Percentiles rank a stretch among this genome's conserved stretches.
Evolutionary conservation across 768 basidiomycete genomes (phyloP).

Genomic region (Mycena pura): DNA sequence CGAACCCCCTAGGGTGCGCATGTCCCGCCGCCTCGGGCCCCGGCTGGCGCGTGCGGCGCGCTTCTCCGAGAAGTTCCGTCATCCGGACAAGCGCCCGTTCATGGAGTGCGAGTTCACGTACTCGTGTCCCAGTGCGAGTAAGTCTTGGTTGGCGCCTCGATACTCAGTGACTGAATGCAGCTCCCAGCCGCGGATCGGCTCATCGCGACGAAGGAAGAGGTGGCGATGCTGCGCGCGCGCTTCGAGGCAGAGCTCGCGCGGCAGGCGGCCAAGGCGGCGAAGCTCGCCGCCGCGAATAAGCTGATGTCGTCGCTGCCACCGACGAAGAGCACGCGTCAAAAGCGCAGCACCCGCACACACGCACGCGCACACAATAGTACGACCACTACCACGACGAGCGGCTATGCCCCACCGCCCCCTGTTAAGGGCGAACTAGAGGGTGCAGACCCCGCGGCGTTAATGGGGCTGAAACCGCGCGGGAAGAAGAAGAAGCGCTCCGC

Average conservation of each 20-base stretch:
- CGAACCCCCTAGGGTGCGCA: constrained; percentile 48
- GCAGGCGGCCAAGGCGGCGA: constrained; percentile 69
- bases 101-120: constrained; percentile 66
- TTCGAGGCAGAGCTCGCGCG: constrained; percentile 79
- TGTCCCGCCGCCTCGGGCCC: constrained; percentile 61
- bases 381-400: background rate
- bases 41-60: constrained; percentile 56
- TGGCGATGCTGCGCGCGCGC: constrained; percentile 64
- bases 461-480: constrained; percentile 39
- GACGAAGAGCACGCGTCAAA: constrained; percentile 21
- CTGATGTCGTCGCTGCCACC: constrained; percentile 35
- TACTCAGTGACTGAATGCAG: constrained; percentile 20
- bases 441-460: constrained; percentile 13
- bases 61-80: constrained; percentile 43
- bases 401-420: background rate
- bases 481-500: constrained; percentile 97
- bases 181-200: constrained; percentile 74
- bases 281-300: constrained; percentile 50
- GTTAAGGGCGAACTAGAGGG: constrained; percentile 6
- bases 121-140: constrained; percentile 69
- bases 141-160: constrained; percentile 50
- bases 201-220: constrained; percentile 71
- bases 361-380: background rate
- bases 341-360: constrained; percentile 35
- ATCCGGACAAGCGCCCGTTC: constrained; percentile 55